Conservation (phyloP, 2,329 filamentous ascomycete genomes). For the Pseudocercospora cruenta region DNA sequence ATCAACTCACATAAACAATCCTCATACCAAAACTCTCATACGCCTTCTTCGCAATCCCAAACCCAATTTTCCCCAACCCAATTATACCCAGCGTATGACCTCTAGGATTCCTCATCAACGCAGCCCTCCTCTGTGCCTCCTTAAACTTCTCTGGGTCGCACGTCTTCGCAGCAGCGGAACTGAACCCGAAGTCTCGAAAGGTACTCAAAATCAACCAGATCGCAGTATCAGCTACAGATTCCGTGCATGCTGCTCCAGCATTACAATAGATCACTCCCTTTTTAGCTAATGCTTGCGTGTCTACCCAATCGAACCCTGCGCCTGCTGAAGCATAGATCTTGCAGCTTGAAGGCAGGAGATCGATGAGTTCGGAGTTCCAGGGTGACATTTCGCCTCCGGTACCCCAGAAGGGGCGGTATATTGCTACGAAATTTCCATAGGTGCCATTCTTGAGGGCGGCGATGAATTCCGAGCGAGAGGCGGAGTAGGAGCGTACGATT, state of each 20-base stretch:
- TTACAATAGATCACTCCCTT: constrained; percentile 74
- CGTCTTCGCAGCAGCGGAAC: constrained; percentile 58
- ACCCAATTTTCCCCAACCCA: constrained; percentile 63
- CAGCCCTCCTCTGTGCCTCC: constrained; percentile 63
- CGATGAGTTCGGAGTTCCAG: constrained; percentile 63
- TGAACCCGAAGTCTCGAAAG: constrained; percentile 71
- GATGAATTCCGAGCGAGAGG: constrained; percentile 46
- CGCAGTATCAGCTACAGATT: constrained; percentile 73
- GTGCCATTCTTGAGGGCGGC: constrained; percentile 41
- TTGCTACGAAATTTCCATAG: constrained; percentile 51
- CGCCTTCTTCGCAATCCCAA: constrained; percentile 61
- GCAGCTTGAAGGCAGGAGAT: constrained; percentile 56
- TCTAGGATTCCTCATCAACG: constrained; percentile 48
- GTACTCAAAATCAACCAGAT: constrained; percentile 70
- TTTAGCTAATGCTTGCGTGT: constrained; percentile 63
- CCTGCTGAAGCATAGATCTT: constrained; percentile 64
- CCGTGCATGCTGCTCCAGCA: constrained; percentile 68
- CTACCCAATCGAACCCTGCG: constrained; percentile 67
- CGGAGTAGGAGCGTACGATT: constrained; percentile 45
- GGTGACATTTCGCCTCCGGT: constrained; percentile 68
- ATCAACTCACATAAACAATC: constrained; percentile 59
- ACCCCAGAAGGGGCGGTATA: constrained; percentile 65
- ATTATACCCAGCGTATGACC: constrained; percentile 66
- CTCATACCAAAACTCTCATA: constrained; percentile 66
- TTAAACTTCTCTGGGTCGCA: constrained; percentile 53